Evolutionary conservation across 257 asterid species (phyloP).

Genomic region (Solanum habrochaites): DNA sequence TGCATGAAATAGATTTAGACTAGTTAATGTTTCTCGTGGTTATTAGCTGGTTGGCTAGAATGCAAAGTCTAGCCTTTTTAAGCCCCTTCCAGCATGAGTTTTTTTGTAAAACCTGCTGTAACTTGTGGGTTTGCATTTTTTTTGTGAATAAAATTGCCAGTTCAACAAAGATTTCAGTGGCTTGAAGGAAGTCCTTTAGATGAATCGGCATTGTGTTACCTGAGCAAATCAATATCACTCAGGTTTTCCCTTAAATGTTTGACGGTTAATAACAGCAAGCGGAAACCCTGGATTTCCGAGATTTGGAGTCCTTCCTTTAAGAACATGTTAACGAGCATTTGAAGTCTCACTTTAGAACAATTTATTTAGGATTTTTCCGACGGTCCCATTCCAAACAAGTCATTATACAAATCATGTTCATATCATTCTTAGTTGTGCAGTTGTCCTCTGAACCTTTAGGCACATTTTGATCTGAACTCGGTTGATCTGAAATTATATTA

Average conservation of each 20-base stretch:
- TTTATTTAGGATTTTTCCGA: not conserved
- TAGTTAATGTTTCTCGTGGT: not conserved
- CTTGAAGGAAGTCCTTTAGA: not conserved
- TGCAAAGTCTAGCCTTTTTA: not conserved
- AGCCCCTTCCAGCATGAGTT: not conserved
- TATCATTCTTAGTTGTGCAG: not conserved
- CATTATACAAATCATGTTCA: not conserved
- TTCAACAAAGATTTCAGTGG: not conserved
- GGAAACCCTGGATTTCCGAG: not conserved
- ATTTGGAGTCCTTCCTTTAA: too few species aligned
- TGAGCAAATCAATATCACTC: not conserved
- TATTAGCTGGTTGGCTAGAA: not conserved
- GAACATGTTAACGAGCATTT: too few species aligned
- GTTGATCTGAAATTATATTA: not conserved
- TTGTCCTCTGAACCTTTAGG: not conserved
- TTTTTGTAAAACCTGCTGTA: not conserved
- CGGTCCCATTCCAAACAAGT: not conserved
- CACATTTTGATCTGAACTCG: not conserved
- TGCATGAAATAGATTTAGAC: not conserved
- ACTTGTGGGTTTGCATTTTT: not conserved
- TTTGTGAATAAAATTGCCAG: not conserved
- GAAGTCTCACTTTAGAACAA: not conserved
- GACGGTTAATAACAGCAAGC: not conserved
- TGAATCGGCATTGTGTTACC: not conserved
- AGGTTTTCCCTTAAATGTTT: not conserved